A percentile compares a stretch with the other conserved stretches of the same genome.
phyloP scores from a whole-genome alignment of 2,329 filamentous ascomycete genomes.

The Aspergillus piperis region DNA sequence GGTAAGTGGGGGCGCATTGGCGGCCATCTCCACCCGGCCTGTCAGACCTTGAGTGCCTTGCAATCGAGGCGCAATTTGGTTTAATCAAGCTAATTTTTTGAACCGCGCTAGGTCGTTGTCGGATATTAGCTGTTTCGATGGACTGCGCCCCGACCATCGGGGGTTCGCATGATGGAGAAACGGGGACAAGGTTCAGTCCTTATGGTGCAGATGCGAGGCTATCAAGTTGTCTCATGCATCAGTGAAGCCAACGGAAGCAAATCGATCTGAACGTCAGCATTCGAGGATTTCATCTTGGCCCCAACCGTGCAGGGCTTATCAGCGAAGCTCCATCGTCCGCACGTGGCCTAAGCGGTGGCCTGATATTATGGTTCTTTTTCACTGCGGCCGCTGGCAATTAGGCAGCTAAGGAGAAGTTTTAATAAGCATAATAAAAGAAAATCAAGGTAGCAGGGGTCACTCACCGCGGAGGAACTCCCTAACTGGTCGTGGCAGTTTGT shows the following conservation, averaged over 20 bases:
- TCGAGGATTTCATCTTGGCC: background rate
- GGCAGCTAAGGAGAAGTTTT: background rate
- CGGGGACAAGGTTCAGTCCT: background rate
- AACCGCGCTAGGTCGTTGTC: background rate
- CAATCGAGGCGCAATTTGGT: background rate
- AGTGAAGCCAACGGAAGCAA: background rate
- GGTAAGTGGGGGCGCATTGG: slow-evolving; percentile 6
- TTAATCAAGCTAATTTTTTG: background rate
- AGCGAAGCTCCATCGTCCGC: background rate
- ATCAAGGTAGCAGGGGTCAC: background rate
- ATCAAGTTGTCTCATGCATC: background rate
- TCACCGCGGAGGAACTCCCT: slow-evolving; percentile 1
- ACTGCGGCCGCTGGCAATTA: background rate
- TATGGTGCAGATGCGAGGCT: background rate
- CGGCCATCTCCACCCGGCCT: background rate
- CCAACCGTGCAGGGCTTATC: slow-evolving; percentile 3
- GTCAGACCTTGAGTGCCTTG: slow-evolving; percentile 1
- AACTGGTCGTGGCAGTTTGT: background rate
- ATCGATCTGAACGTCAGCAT: background rate
- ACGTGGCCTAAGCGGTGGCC: background rate
- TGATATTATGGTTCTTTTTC: background rate
- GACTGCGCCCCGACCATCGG: background rate
- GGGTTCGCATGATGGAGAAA: background rate
- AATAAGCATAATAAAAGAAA: slow-evolving; percentile 1
- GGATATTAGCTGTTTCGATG: slow-evolving; percentile 1